Base-by-base conservation (phyloP, 257 asterid genomes). In the Salvia splendens region DNA sequence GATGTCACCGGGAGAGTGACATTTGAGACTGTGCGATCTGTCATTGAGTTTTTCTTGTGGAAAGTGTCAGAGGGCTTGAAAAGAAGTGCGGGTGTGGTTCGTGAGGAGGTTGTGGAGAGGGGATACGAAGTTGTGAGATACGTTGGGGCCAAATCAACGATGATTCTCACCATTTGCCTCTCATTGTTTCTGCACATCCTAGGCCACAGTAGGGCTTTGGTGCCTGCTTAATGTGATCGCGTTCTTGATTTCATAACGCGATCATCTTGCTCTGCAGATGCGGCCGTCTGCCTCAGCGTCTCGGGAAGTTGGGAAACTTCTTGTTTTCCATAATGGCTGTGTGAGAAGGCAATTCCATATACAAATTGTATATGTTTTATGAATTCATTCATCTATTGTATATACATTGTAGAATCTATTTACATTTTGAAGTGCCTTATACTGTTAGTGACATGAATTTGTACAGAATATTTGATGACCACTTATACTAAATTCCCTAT, bases 1-100 rank as follows among this genome's bases (percentile, higher is more conserved):
- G 97, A 91, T 72, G 83, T 94, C 65, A 91, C 96, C 3, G 95
- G 99, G 12, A 81, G 97, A 82, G 99, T 94, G 73, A 88, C 96
- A 55, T 89, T 85, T 67, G 98, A 88, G 55, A 84, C 96, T 0
- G 86, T 94, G 42, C 80, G 93, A 73, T 88, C 99, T 3, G 75
- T 89, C 0, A 78, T 84, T 30, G 91, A 87, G 77, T 80, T 88
- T 55, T 52, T 86, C 82, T 49, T 79, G 80, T 72, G 81, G 88
- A 94, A 89, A 81, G 61, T 81, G 48, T 75, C 70, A 0, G 95
- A 94, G 68, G 84, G 77, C 38, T 61, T 88, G 81, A 88, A 81
- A 69, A 82, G 84, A 63, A 83, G 91, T 59, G 43, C 84, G 81
- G 76, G 85, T 58, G 80, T 81, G 33, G 92, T 82, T 71, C 89